Conservation (phyloP, 2,329 filamentous ascomycete genomes). For the Cladosporium sp. region DNA sequence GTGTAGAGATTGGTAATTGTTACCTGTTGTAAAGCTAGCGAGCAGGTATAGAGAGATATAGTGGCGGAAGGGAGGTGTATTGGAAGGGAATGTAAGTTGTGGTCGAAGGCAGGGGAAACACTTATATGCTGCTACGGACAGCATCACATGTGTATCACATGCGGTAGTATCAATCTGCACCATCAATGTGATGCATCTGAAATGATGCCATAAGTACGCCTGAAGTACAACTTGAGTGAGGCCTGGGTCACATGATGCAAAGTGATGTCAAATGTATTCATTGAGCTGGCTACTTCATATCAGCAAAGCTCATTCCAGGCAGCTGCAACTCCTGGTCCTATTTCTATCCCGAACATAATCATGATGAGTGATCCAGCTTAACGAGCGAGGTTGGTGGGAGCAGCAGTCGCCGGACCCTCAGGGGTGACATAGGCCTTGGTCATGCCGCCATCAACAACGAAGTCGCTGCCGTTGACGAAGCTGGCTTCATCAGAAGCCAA, state of each 20-base stretch:
- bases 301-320: background rate
- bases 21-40: too few species aligned
- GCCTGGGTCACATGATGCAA: background rate
- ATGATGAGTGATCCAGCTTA: constrained; percentile 15
- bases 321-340: background rate
- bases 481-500: constrained; percentile 81
- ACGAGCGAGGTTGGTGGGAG: constrained; percentile 40
- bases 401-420: constrained; percentile 52
- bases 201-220: too few species aligned
- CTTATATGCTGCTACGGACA: too few species aligned
- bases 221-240: background rate
- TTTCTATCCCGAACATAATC: background rate
- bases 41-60: too few species aligned
- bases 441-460: constrained; percentile 95
- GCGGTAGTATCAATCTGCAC: too few species aligned
- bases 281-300: constrained; percentile 9
- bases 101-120: too few species aligned
- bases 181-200: too few species aligned
- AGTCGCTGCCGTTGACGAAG: constrained; percentile 87
- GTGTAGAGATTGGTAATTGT: too few species aligned
- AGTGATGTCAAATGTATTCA: background rate
- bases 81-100: too few species aligned
- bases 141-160: too few species aligned
- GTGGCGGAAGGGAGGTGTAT: too few species aligned
- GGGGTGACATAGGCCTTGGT: constrained; percentile 78